Conservation (phyloP, 139 green algal genomes). For the Coelastrella sp. region DNA sequence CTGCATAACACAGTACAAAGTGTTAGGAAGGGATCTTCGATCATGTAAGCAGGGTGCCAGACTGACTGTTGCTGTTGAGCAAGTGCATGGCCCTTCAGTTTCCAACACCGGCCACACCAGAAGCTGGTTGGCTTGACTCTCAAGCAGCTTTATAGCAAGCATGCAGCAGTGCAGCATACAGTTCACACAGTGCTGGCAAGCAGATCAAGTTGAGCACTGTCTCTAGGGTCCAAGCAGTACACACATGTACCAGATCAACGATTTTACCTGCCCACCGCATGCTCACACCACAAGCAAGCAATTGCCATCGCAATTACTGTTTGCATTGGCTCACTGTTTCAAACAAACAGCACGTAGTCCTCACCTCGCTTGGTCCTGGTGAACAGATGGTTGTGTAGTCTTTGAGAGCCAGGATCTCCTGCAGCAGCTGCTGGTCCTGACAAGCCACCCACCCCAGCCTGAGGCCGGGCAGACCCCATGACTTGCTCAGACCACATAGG, state of each 20-base stretch:
- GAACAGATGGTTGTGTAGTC: conserved; percentile 91
- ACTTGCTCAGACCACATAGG: conserved; percentile 82
- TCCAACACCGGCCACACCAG: too few species aligned
- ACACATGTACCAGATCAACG: too few species aligned
- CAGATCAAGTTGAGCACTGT: too few species aligned
- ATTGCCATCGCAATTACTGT: background rate
- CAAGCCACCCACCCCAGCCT: conserved; percentile 60
- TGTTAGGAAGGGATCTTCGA: conserved; percentile 78
- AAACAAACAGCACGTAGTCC: background rate
- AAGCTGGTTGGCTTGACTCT: too few species aligned
- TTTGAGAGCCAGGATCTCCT: conserved; percentile 62
- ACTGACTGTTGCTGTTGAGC: too few species aligned
- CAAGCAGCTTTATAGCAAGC: too few species aligned
- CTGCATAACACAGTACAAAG: conserved; percentile 53
- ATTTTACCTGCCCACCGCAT: too few species aligned
- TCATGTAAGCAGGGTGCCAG: background rate
- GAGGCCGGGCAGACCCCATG: conserved; percentile 76
- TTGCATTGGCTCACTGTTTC: background rate
- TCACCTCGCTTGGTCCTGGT: conserved; percentile 71
- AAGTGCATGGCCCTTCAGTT: too few species aligned
- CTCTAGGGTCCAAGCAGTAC: too few species aligned
- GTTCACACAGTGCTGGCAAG: too few species aligned
- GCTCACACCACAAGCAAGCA: too few species aligned
- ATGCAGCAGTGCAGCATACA: too few species aligned
- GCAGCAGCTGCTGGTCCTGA: conserved; percentile 49